Percentiles rank a stretch among this genome's conserved stretches.
Evolutionary conservation across 169 alveolate species (phyloP).

Genomic region (Plasmodium coatneyi): DNA sequence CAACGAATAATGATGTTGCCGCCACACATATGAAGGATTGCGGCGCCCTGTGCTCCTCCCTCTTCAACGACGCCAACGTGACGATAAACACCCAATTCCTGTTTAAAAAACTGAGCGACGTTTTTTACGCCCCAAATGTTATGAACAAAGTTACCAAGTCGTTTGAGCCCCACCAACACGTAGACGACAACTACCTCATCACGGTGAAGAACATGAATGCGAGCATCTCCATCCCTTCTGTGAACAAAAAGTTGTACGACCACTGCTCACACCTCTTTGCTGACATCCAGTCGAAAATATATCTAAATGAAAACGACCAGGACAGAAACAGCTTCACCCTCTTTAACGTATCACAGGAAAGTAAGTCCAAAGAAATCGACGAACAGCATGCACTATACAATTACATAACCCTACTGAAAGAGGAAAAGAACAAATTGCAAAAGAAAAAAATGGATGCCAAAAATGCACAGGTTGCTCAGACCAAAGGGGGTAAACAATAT

Average conservation of each 20-base stretch:
- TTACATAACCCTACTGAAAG: slow-evolving; percentile 64
- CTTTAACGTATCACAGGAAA: slow-evolving; percentile 52
- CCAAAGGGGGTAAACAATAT: slow-evolving; percentile 50
- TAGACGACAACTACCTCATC: slow-evolving; percentile 52
- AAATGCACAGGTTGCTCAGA: neutral
- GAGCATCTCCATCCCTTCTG: slow-evolving; percentile 36
- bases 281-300: slow-evolving; percentile 54
- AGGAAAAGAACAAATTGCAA: slow-evolving; percentile 41
- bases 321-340: slow-evolving; percentile 39
- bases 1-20: neutral
- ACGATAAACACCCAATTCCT: slow-evolving; percentile 16
- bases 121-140: slow-evolving; percentile 18
- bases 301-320: slow-evolving; percentile 72
- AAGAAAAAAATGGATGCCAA: slow-evolving; percentile 36
- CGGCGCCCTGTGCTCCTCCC: neutral
- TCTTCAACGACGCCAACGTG: slow-evolving; percentile 26
- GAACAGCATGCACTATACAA: slow-evolving; percentile 56
- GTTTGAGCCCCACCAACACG: slow-evolving; percentile 67
- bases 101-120: slow-evolving; percentile 19
- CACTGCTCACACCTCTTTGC: slow-evolving; percentile 66
- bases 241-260: slow-evolving; percentile 56
- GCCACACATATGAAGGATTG: slow-evolving; percentile 7
- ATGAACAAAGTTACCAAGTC: slow-evolving; percentile 28
- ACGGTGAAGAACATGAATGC: slow-evolving; percentile 56
- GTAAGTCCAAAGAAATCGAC: slow-evolving; percentile 67